Evolutionary conservation across 768 basidiomycete genomes (phyloP), one percentile per base, ranked within the genome.

Genomic region (Termitomyces sp.): DNA sequence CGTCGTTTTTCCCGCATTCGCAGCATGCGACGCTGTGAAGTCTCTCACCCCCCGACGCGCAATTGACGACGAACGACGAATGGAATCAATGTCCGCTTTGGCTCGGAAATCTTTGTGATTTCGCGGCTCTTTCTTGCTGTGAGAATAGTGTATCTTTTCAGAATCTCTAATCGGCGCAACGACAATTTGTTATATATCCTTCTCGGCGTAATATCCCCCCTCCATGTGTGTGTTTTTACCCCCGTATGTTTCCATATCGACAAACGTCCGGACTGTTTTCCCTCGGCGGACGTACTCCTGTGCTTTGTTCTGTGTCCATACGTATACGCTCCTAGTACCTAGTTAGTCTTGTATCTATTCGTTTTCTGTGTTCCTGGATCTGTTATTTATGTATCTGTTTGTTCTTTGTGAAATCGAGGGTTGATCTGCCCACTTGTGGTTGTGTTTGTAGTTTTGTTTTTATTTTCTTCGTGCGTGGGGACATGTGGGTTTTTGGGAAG

Each of bases 1-100:
- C 58, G 35, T 58, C 58, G 34, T 66, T 55, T 51, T 64, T 61
- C 45, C 12, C 52, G 10, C 60, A 60, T 28, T 35, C 53, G 32
- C 53, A 61, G 3, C 61, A 62, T 52, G 58, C 58, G 54, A 61
- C 64, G 37, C 48, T 64, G 5, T 64, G 52, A 56, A 3, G 12
- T 37, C 46, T 27, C 40, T 10, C 39, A n/a, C n/a, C n/a, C n/a
- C n/a, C n/a, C n/a, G n/a, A n/a, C n/a, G n/a, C n/a, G n/a, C 10
- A 19, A 32, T 21, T 19, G 12, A 21, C 12, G 19, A 48, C n/a
- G n/a, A 32, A 47, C 30, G n/a, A 49, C 16, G 43, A 23, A 28
- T 17, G 44, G 17, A 44, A 27, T 27, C 21, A n/a, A n/a, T n/a
- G n/a, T 27, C 28, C 7, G 43, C 25, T 44, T 10, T n/a, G 17